Percentiles rank a stretch among this genome's conserved stretches.
Conservation (phyloP, 1,284 basidiomycete species). For the Tausonia pullulans region DNA sequence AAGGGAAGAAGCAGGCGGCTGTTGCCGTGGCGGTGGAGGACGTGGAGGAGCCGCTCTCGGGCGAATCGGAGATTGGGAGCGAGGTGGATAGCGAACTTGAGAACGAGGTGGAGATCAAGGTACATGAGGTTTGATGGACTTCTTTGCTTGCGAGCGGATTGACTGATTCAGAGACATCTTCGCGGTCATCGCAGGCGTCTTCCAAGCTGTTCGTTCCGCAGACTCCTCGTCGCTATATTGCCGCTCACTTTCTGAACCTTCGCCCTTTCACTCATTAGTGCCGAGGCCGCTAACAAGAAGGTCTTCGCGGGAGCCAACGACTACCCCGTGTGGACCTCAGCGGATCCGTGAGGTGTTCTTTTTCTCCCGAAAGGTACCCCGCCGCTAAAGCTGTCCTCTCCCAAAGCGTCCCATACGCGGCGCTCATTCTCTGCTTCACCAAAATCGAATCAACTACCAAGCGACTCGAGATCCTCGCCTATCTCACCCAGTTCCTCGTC, state of each 20-base stretch:
- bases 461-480: conserved; percentile 80
- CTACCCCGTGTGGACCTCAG: conserved; percentile 3
- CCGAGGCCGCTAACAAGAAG: not conserved
- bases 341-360: not conserved
- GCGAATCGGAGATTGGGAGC: not conserved
- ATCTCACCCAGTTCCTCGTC: conserved; percentile 77
- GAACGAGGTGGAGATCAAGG: not conserved
- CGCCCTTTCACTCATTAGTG: not conserved
- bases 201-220: not conserved
- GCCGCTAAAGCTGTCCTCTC: conserved; percentile 12
- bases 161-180: not conserved
- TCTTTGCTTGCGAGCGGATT: not conserved
- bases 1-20: not conserved
- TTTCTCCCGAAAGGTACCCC: not conserved
- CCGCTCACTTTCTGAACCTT: not conserved
- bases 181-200: not conserved
- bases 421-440: conserved; percentile 76
- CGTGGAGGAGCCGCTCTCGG: not conserved
- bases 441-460: conserved; percentile 93
- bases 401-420: conserved; percentile 79
- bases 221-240: too few species aligned
- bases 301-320: not conserved
- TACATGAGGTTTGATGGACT: not conserved
- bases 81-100: conserved; percentile 1
- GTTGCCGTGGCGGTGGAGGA: not conserved